Base-by-base conservation (phyloP, 257 asterid genomes). In the Cynanchum wilfordii region DNA sequence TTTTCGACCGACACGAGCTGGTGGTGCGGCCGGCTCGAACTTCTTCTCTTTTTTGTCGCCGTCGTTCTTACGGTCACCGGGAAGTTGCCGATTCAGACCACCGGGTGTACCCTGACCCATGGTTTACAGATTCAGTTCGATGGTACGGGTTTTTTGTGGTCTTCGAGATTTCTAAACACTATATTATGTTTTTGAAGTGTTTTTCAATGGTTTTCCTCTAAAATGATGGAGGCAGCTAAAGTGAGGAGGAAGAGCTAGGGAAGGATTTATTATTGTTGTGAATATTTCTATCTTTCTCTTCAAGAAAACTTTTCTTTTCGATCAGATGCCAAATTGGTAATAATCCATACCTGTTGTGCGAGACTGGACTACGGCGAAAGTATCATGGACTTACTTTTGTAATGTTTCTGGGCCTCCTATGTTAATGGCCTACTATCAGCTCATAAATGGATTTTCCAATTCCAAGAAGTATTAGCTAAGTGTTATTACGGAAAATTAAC, bases 41-140 rank as follows among this genome's bases (percentile, higher is more conserved):
- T 92, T 92, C 75, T 92, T 92, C 57, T 92, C 98, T 83, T 90
- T 90, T 76, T 92, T 90, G 73, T 90, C 96, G 36, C 90, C 95
- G 19, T 88, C 96, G 62, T 90, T 88, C 62, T 86, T 92, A 10
- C 94, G 88, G 67, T 92, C 97, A 10, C 96, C 92, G 2, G 96
- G 94, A 2, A 42, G 84, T 47, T 89, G 96, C 69, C 96, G 85
- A 77, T 90, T 87, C 22, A 92, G 80, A 40, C 98, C 92, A 62
- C 98, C 98, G 7, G 98, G 94, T n/a, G 96, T 81, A 9, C 98
- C 96, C 66, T 92, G 96, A 74, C 98, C 96, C 98, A 90, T 91
- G 50, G 55, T 70, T 58, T 7, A 2, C 73, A 10, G 25, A 29
- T 24, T 22, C 38, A 5, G 40, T 25, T 60, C 68, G 30, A 38